Percentiles rank a stretch among this genome's conserved stretches.
Conservation (phyloP, 228 moss, liverwort and hornwort genomes). For the Sphagnum fallax region DNA sequence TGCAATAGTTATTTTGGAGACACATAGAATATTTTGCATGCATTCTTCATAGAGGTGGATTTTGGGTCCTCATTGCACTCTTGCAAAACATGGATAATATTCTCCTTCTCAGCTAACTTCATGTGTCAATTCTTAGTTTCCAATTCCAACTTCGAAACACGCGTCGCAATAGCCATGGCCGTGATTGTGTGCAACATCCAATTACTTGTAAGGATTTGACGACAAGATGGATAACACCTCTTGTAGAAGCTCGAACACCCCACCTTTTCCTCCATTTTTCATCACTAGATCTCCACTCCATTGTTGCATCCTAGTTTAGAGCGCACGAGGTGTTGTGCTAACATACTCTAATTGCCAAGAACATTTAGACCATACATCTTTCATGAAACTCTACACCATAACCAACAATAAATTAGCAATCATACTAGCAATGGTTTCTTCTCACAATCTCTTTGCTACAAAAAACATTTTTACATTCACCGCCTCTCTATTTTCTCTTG, state of each 20-base stretch:
- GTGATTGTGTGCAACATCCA: constrained; percentile 76
- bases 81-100: constrained; percentile 49
- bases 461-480: no score
- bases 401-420: no score
- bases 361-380: no score
- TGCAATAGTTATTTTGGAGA: no score
- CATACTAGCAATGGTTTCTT: no score
- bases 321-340: no score
- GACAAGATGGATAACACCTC: constrained; percentile 65
- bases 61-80: constrained; percentile 54
- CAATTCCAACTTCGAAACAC: constrained; percentile 65
- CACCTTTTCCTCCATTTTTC: constrained; percentile 47
- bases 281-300: constrained; percentile 9
- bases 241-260: constrained; percentile 62
- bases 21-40: no score
- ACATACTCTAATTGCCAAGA: no score
- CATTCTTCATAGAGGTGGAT: background rate
- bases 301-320: no score
- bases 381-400: no score
- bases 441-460: no score
- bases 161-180: constrained; percentile 61
- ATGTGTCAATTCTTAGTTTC: constrained; percentile 62
- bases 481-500: no score
- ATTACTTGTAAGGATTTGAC: constrained; percentile 69
- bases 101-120: constrained; percentile 75